Evolutionary conservation across 2,329 filamentous ascomycete species (phyloP).

Genomic region (Aspergillus ochraceoroseus): DNA sequence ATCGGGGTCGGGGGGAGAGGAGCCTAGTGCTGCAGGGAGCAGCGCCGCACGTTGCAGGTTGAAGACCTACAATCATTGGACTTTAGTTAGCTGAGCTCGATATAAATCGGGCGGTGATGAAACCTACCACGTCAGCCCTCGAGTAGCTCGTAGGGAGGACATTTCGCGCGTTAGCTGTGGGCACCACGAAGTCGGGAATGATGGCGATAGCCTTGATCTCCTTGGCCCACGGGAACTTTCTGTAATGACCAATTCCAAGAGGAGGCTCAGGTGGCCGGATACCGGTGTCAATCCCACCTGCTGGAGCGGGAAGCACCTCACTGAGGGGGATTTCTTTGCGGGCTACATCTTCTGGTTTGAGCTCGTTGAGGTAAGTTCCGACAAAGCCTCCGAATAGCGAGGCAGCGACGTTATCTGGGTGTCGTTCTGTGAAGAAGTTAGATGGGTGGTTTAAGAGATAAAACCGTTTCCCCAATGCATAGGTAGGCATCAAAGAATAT

Average conservation of each 20-base stretch:
- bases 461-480: no score
- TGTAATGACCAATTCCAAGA: constrained; percentile 87
- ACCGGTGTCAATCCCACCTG: constrained; percentile 87
- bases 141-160: constrained; percentile 78
- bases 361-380: constrained; percentile 89
- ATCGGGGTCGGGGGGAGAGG: constrained; percentile 83
- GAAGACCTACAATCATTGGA: constrained; percentile 53
- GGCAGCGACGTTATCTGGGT: constrained; percentile 91
- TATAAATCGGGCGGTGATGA: neutral
- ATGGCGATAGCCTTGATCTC: constrained; percentile 97
- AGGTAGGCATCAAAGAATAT: no score
- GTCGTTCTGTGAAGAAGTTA: constrained; percentile 53
- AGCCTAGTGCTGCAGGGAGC: constrained; percentile 80
- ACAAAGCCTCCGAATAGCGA: constrained; percentile 95
- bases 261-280: constrained; percentile 83
- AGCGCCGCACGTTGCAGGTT: constrained; percentile 93
- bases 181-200: constrained; percentile 91
- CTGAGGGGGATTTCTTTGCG: constrained; percentile 89
- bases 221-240: constrained; percentile 87
- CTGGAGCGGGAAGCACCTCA: constrained; percentile 85
- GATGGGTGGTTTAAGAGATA: constrained; percentile 8
- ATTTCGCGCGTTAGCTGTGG: constrained; percentile 83
- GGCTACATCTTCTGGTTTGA: constrained; percentile 81
- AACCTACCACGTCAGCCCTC: constrained; percentile 71
- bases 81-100: neutral